Conservation (phyloP, 805 yeast species). For the Vanderwaltozyma polyspora region DNA sequence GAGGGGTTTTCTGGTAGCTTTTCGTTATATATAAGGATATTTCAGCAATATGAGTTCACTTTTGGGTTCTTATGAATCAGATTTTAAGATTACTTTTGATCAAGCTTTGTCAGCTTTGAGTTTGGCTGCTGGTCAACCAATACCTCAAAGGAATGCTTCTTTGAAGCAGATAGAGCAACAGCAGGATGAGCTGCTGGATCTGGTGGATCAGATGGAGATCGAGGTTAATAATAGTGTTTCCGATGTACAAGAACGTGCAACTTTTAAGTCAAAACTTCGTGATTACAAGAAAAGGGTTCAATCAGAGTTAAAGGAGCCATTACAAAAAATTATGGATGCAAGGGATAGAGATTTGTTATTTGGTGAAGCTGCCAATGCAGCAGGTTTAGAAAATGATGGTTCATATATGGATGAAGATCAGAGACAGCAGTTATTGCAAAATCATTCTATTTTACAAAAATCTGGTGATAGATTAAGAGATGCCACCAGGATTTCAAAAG, state of each 20-base stretch:
- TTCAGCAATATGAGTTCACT: slow-evolving; percentile 19
- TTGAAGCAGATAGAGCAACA: slow-evolving; percentile 21
- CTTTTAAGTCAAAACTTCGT: slow-evolving; percentile 65
- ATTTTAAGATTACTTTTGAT: slow-evolving; percentile 25
- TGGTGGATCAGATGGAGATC: slow-evolving; percentile 74
- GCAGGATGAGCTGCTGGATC: slow-evolving; percentile 36
- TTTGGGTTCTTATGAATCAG: slow-evolving; percentile 29
- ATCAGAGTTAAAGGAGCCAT: slow-evolving; percentile 44
- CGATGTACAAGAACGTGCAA: slow-evolving; percentile 35
- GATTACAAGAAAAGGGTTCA: slow-evolving; percentile 50
- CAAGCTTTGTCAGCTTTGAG: slow-evolving; percentile 14
- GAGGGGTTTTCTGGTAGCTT: no score
- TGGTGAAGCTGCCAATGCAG: slow-evolving; percentile 34
- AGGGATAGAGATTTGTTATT: slow-evolving; percentile 65
- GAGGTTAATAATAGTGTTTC: slow-evolving; percentile 68
- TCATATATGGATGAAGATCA: slow-evolving; percentile 42
- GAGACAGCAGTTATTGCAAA: slow-evolving; percentile 67
- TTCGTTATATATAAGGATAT: no score
- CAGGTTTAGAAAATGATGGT: slow-evolving; percentile 3
- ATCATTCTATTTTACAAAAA: slow-evolving; percentile 71
- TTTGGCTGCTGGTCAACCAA: slow-evolving; percentile 11
- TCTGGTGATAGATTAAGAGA: slow-evolving; percentile 76
- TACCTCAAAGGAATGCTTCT: slow-evolving; percentile 16
- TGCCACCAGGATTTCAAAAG: slow-evolving; percentile 81
- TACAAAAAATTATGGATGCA: slow-evolving; percentile 51